A percentile compares a stretch with the other conserved stretches of the same genome.
Conservation (phyloP, 73 alveolate species). For the Chromera velia region DNA sequence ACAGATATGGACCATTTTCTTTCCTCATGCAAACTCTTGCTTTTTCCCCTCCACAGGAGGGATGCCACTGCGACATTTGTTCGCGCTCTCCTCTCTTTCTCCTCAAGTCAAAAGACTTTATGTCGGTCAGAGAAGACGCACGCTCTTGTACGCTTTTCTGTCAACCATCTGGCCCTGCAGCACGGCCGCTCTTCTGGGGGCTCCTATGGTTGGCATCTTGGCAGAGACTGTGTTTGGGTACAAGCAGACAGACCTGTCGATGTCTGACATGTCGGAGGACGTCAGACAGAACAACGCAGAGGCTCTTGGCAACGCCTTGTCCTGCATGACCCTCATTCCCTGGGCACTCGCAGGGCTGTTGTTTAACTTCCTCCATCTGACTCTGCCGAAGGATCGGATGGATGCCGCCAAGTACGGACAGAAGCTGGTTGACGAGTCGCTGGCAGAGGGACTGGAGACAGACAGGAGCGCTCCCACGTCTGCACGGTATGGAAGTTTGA, state of each 20-base stretch:
- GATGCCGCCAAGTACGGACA: no score
- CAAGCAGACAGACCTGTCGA: background rate
- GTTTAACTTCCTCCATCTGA: background rate
- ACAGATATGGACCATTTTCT: no score
- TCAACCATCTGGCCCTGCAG: no score
- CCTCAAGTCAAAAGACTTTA: no score
- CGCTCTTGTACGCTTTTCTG: background rate
- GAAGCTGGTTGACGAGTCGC: no score
- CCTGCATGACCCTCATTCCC: background rate
- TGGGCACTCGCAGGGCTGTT: background rate
- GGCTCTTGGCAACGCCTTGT: background rate
- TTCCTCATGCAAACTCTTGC: no score
- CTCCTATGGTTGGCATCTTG: background rate
- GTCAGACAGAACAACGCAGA: background rate
- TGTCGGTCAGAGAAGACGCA: background rate
- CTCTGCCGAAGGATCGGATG: background rate
- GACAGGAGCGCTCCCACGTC: no score
- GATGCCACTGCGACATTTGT: no score
- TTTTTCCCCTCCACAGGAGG: no score
- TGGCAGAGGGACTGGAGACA: no score
- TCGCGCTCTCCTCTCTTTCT: no score
- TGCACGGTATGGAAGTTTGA: no score
- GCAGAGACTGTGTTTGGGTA: background rate
- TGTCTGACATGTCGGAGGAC: background rate
- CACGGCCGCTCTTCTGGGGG: background rate